Percentiles rank a stretch among this genome's conserved stretches.
phyloP scores from a whole-genome alignment of 371 early-diverging fungal genomes.

The Mortierella sp. region DNA sequence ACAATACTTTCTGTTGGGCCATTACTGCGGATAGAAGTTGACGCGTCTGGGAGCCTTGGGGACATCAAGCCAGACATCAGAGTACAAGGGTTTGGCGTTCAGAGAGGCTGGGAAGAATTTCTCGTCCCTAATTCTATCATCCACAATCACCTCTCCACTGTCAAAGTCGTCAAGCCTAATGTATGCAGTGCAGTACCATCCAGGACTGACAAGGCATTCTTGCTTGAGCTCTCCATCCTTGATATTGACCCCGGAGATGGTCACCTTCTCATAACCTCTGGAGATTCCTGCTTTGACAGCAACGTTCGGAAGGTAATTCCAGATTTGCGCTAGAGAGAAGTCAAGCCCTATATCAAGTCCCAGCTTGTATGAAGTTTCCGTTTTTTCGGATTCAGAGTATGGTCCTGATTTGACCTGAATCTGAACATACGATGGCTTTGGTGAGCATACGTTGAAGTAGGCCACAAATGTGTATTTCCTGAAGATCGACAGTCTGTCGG shows the following conservation, averaged over 20 bases:
- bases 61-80: conserved; percentile 20
- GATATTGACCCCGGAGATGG: conserved; percentile 15
- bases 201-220: conserved; percentile 24
- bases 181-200: conserved; percentile 20
- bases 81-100: conserved; percentile 23
- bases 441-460: conserved; percentile 13
- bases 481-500: neutral
- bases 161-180: conserved; percentile 16
- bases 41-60: too few species aligned
- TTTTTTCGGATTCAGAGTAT: conserved; percentile 13
- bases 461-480: conserved; percentile 22
- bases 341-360: conserved; percentile 25
- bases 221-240: conserved; percentile 16
- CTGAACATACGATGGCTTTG: conserved; percentile 14
- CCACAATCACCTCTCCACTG: conserved; percentile 10
- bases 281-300: conserved; percentile 14
- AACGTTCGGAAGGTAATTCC: conserved; percentile 17
- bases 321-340: conserved; percentile 11
- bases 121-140: conserved; percentile 6
- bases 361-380: conserved; percentile 23
- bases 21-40: too few species aligned
- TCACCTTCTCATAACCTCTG: conserved; percentile 12
- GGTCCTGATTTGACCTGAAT: conserved; percentile 27
- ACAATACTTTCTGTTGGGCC: too few species aligned
- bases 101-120: conserved; percentile 26